phyloP scores from a whole-genome alignment of 1,284 basidiomycete genomes.

The Laetiporus sulphureus region DNA sequence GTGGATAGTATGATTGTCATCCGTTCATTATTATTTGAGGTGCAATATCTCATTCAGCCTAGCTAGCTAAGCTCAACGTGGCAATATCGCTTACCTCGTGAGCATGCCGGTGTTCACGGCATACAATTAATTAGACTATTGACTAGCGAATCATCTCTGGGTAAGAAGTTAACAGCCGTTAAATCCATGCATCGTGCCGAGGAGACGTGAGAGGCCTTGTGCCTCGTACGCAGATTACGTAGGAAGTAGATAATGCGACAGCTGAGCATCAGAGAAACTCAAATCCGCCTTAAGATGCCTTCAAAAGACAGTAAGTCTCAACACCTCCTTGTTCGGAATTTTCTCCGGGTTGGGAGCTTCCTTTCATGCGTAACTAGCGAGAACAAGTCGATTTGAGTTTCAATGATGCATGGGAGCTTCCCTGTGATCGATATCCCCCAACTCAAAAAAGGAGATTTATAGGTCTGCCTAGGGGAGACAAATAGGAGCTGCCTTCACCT shows the following conservation, averaged over 20 bases:
- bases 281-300: too few species aligned
- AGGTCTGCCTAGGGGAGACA: too few species aligned
- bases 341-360: too few species aligned
- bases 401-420: constrained; percentile 39
- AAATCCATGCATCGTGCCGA: neutral
- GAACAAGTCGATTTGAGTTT: too few species aligned
- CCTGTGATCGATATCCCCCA: constrained; percentile 37
- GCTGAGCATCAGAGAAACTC: too few species aligned
- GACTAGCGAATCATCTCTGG: constrained; percentile 55
- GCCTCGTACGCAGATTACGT: constrained; percentile 41
- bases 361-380: too few species aligned
- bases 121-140: constrained; percentile 43
- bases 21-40: too few species aligned
- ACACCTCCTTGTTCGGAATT: too few species aligned
- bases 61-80: neutral
- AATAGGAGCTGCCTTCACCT: constrained; percentile 6
- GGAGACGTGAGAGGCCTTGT: constrained; percentile 16
- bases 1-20: too few species aligned
- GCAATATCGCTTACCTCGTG: constrained; percentile 41
- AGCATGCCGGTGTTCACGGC: constrained; percentile 57
- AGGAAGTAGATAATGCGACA: constrained; percentile 43
- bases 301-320: too few species aligned
- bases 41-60: neutral
- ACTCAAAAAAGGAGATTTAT: constrained; percentile 19
- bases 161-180: too few species aligned